A percentile compares a stretch with the other conserved stretches of the same genome.
Evolutionary conservation across 495 filamentous ascomycete species (phyloP).

Genomic region (Pyronema domesticum): DNA sequence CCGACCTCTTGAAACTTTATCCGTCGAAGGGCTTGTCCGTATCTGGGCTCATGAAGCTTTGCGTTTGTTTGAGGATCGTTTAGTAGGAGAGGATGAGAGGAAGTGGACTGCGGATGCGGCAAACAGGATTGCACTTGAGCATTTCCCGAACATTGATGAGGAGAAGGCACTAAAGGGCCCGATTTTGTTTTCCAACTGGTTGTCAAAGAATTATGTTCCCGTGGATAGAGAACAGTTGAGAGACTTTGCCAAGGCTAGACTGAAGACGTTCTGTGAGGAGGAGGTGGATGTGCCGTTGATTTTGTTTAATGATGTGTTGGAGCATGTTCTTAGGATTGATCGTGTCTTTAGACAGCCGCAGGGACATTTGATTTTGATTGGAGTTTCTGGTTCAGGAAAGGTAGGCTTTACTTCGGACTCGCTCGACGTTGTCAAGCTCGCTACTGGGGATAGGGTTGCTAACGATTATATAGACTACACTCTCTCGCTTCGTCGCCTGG

Average conservation of each 20-base stretch:
- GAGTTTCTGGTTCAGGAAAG: conserved; percentile 93
- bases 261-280: conserved; percentile 98
- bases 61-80: conserved; percentile 86
- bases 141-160: conserved; percentile 86
- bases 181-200: conserved; percentile 96
- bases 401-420: conserved; percentile 13
- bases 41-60: conserved; percentile 98
- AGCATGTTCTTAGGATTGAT: conserved; percentile 95
- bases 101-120: conserved; percentile 84
- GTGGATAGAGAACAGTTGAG: conserved; percentile 86
- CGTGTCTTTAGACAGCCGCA: conserved; percentile 96
- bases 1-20: conserved; percentile 67
- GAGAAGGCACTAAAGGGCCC: conserved; percentile 76
- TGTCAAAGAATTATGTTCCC: conserved; percentile 96
- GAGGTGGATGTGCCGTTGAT: conserved; percentile 96
- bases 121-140: conserved; percentile 63
- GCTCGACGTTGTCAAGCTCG: too few species aligned
- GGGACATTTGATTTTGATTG: conserved; percentile 93
- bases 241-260: conserved; percentile 90
- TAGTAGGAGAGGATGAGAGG: conserved; percentile 85
- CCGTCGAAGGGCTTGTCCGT: conserved; percentile 78
- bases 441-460: background rate
- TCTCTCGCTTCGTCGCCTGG: conserved; percentile 96
- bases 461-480: conserved; percentile 44
- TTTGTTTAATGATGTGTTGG: conserved; percentile 92